These are phyloP conservation scores for Penicillium coprophilum DNA, from an alignment of 495 filamentous ascomycete species.

Conservation along the genomic window DNA sequence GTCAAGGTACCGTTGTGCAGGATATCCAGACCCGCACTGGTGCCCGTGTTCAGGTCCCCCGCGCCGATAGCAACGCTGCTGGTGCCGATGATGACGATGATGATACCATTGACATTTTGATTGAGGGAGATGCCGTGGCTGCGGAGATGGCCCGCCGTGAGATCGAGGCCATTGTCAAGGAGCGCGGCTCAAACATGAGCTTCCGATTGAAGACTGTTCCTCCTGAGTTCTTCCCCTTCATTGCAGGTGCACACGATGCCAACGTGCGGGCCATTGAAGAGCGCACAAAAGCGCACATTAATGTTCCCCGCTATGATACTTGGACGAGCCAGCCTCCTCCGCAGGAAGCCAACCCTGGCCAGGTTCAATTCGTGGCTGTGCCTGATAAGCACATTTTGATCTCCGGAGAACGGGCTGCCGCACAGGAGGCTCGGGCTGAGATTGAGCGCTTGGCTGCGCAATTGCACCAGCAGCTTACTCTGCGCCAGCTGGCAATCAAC, in stretches of 20 bases:
- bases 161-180: conserved; percentile 80
- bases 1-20: conserved; percentile 84
- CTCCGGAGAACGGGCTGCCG: conserved; percentile 79
- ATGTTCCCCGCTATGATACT: conserved; percentile 76
- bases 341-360: conserved; percentile 58
- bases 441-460: conserved; percentile 75
- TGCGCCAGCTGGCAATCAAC: conserved; percentile 72
- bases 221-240: conserved; percentile 92
- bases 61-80: conserved; percentile 57
- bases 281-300: conserved; percentile 67
- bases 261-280: conserved; percentile 67
- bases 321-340: conserved; percentile 71
- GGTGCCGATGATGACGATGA: conserved; percentile 67
- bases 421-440: conserved; percentile 72
- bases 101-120: conserved; percentile 73
- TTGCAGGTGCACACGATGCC: conserved; percentile 76
- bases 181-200: conserved; percentile 78
- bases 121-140: conserved; percentile 88
- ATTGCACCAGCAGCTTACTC: conserved; percentile 65
- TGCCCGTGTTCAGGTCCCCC: conserved; percentile 85
- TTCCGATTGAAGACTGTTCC: conserved; percentile 76
- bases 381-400: conserved; percentile 72
- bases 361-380: conserved; percentile 67
- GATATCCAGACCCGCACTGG: conserved; percentile 80
- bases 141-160: conserved; percentile 76